phyloP scores from a whole-genome alignment of 73 alveolate genomes.

The Uronychia setigera region DNA sequence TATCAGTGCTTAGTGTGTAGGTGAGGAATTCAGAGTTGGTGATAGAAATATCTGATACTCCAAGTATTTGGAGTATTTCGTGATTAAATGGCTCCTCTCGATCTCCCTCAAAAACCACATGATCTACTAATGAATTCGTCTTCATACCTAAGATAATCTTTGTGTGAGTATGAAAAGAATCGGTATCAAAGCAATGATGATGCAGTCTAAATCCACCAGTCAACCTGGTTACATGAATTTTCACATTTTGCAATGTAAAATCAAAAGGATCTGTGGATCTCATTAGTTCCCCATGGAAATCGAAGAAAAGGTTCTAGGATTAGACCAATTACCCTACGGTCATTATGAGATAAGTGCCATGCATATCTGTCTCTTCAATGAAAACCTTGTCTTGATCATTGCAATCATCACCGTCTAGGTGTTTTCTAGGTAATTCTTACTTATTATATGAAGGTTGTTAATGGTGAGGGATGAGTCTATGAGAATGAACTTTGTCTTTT shows the following conservation, averaged over 20 bases:
- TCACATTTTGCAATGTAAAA: background rate
- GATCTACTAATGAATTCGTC: too few relatives aligned
- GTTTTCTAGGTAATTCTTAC: background rate
- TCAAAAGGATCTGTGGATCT: background rate
- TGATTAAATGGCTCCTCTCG: background rate
- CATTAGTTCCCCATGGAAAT: background rate
- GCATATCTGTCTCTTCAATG: background rate
- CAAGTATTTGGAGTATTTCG: background rate
- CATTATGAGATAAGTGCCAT: background rate
- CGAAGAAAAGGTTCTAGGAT: too few relatives aligned
- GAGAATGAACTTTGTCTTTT: background rate
- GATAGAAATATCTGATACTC: background rate
- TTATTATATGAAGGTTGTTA: too few relatives aligned
- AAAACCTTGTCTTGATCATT: background rate
- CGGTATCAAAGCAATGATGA: background rate
- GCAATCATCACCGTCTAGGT: background rate
- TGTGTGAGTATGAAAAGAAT: too few relatives aligned
- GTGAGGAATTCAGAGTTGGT: background rate
- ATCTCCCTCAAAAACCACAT: background rate
- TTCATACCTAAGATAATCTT: too few relatives aligned
- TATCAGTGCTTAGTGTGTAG: background rate
- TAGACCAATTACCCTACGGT: background rate
- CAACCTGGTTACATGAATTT: background rate
- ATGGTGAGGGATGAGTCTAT: background rate
- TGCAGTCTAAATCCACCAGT: background rate